Evolutionary conservation across 305 asterid genomes (phyloP).

Genomic region (Solanum chacoense): DNA sequence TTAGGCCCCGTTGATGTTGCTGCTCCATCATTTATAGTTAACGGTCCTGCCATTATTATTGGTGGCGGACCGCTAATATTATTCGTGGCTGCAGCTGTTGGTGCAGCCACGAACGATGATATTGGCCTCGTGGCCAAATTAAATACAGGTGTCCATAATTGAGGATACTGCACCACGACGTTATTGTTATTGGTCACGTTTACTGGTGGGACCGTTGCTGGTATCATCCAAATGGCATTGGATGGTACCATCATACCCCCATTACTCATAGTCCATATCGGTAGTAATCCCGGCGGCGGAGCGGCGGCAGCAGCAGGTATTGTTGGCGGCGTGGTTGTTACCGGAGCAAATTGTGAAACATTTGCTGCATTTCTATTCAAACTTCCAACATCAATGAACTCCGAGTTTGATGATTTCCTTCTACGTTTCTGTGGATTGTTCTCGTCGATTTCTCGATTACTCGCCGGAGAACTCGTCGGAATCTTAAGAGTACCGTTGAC

Average conservation of each 20-base stretch:
- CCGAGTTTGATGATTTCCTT: neutral
- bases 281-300: neutral
- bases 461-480: neutral
- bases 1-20: neutral
- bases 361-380: neutral
- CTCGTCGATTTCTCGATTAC: neutral
- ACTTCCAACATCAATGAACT: neutral
- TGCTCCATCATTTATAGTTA: neutral
- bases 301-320: too few relatives aligned
- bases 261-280: neutral
- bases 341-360: neutral
- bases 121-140: neutral
- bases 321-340: neutral
- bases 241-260: constrained; percentile 1
- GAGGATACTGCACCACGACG: neutral
- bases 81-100: neutral
- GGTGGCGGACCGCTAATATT: neutral
- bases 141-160: neutral
- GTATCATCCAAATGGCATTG: constrained; percentile 3
- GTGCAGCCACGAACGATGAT: neutral
- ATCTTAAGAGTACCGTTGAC: constrained; percentile 2
- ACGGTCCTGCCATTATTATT: neutral
- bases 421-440: neutral
- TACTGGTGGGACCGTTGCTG: neutral
- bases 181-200: neutral